Conservation (phyloP, 139 green algal genomes). For the Choricystis sp. region DNA sequence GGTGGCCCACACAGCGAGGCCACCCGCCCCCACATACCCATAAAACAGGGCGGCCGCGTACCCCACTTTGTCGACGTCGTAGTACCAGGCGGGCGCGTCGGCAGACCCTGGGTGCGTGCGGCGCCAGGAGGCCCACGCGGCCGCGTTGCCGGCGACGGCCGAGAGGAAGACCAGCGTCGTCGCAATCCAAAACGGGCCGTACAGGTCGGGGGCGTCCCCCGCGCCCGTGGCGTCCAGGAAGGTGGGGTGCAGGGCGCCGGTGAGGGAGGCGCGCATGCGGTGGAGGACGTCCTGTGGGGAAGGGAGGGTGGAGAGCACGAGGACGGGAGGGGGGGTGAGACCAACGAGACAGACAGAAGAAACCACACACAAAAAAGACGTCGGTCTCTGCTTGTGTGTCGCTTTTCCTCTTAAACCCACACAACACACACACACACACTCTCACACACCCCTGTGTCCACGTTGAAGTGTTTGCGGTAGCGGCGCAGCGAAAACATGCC, state of each 20-base stretch:
- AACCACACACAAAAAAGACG: no score
- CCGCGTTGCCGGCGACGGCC: conserved; percentile 53
- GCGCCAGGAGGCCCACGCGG: conserved; percentile 39
- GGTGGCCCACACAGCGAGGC: conserved; percentile 29
- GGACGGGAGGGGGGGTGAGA: no score
- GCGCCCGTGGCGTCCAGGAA: conserved; percentile 51
- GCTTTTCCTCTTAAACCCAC: no score
- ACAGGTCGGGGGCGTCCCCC: conserved; percentile 43
- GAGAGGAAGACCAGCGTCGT: conserved; percentile 72
- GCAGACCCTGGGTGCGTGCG: conserved; percentile 4
- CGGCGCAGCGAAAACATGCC: conserved; percentile 7
- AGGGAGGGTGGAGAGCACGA: no score
- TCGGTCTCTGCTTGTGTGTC: no score
- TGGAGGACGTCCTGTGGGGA: conserved; percentile 55
- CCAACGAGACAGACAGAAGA: no score
- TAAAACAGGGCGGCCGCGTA: conserved; percentile 62
- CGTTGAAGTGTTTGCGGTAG: conserved; percentile 64
- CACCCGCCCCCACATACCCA: conserved; percentile 55
- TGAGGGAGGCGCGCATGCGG: conserved; percentile 43
- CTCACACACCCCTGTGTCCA: conserved; percentile 68
- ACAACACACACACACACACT: no score
- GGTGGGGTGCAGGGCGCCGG: conserved; percentile 45
- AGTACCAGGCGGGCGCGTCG: conserved; percentile 16
- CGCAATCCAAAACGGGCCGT: conserved; percentile 74
- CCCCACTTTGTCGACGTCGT: conserved; percentile 37